Conservation (phyloP, 768 basidiomycete genomes). For the Xanthoconium purpureum region DNA sequence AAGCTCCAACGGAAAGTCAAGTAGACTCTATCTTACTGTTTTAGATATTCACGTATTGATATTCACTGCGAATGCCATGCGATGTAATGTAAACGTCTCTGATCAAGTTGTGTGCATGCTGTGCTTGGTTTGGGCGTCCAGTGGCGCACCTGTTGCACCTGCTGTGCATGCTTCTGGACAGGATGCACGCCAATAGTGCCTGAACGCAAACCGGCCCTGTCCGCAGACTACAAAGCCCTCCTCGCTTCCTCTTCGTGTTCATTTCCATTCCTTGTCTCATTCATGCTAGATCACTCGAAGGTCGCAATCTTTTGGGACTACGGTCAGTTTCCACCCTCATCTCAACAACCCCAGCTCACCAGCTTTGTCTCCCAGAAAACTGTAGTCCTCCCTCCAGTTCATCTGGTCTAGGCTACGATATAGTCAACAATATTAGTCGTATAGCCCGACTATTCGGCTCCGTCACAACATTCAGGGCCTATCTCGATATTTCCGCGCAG, state of each 20-base stretch:
- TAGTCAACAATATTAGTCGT: constrained; percentile 42
- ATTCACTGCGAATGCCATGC: constrained; percentile 13
- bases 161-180: constrained; percentile 13
- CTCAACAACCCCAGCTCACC: not conserved
- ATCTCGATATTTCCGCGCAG: constrained; percentile 45
- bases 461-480: constrained; percentile 51
- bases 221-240: constrained; percentile 23
- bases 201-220: constrained; percentile 8
- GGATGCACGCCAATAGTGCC: constrained; percentile 8
- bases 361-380: constrained; percentile 26
- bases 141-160: constrained; percentile 15
- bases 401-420: constrained; percentile 37
- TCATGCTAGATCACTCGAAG: constrained; percentile 35
- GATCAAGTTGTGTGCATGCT: constrained; percentile 9
- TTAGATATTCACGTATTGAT: constrained; percentile 20
- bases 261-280: constrained; percentile 10
- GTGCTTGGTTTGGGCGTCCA: constrained; percentile 11
- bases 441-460: constrained; percentile 47
- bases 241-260: constrained; percentile 5
- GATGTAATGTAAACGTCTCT: constrained; percentile 16
- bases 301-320: constrained; percentile 46
- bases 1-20: constrained; percentile 73
- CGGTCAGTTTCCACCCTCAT: constrained; percentile 19
- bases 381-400: constrained; percentile 31
- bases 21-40: constrained; percentile 38